phyloP scores from a whole-genome alignment of 371 early-diverging fungal genomes.

The Aphelidium insulamus region DNA sequence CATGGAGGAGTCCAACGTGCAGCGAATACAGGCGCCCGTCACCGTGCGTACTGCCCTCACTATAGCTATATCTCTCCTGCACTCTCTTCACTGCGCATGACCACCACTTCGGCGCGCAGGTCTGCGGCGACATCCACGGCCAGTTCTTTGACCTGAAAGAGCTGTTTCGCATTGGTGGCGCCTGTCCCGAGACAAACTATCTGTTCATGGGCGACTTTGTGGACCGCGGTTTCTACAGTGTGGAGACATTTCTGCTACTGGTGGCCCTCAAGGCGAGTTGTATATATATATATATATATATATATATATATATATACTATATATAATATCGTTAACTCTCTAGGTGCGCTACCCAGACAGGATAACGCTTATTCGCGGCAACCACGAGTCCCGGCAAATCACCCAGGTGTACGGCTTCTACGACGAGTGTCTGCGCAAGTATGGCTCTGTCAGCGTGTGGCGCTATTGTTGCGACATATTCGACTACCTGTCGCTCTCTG shows the following conservation, averaged over 20 bases:
- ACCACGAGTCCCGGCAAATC: constrained; percentile 95
- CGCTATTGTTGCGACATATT: constrained; percentile 96
- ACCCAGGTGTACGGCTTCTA: constrained; percentile 99
- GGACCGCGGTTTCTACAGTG: constrained; percentile 96
- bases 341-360: constrained; percentile 77
- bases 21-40: constrained; percentile 87
- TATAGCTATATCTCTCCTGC: constrained; percentile 1
- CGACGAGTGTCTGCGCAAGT: constrained; percentile 95
- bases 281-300: constrained; percentile 5
- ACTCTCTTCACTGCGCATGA: neutral
- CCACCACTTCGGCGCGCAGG: constrained; percentile 23
- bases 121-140: constrained; percentile 98
- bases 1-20: constrained; percentile 87
- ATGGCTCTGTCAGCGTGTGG: constrained; percentile 93
- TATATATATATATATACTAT: neutral
- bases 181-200: constrained; percentile 93
- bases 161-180: constrained; percentile 84
- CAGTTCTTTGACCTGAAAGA: constrained; percentile 94
- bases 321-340: no score
- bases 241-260: constrained; percentile 96
- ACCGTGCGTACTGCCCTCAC: constrained; percentile 34
- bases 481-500: constrained; percentile 83
- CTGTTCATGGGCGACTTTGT: constrained; percentile 99
- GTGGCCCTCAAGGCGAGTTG: constrained; percentile 69
- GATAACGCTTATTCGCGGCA: constrained; percentile 94